Conservation (phyloP, 805 yeast genomes). For the Metschnikowia reukaufii region DNA sequence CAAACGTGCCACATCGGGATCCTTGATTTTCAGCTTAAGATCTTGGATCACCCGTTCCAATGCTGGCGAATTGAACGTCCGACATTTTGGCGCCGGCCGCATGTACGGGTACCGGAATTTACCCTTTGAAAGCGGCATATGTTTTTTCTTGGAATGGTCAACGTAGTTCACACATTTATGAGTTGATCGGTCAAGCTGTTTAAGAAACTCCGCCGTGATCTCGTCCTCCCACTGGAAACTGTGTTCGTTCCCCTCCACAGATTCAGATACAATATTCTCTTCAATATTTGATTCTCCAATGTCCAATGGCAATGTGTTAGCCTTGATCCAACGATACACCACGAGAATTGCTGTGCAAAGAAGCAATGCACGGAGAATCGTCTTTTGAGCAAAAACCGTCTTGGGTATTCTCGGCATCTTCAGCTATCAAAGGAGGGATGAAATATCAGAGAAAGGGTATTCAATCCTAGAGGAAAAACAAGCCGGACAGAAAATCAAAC, state of each 20-base stretch:
- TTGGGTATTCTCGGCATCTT: constrained; percentile 2
- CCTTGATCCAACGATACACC: constrained; percentile 2
- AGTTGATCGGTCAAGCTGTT: constrained; percentile 20
- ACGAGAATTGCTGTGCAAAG: constrained; percentile 1
- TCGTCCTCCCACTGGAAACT: constrained; percentile 8
- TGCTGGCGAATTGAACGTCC: constrained; percentile 64
- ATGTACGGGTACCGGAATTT: constrained; percentile 60
- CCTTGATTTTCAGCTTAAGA: constrained; percentile 48
- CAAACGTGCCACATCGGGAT: constrained; percentile 68
- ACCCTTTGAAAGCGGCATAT: constrained; percentile 61
- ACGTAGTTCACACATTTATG: constrained; percentile 60
- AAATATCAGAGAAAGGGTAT: not conserved
- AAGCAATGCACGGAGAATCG: constrained; percentile 1
- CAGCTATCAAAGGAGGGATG: not conserved
- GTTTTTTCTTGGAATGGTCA: constrained; percentile 54
- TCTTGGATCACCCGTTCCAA: constrained; percentile 62
- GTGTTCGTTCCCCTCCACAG: not conserved
- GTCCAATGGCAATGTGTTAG: not conserved
- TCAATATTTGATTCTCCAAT: too few relatives aligned
- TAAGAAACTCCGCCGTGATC: constrained; percentile 18
- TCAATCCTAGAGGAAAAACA: not conserved
- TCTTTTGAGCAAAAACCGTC: not conserved
- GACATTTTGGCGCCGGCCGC: constrained; percentile 70
- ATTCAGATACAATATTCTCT: not conserved
- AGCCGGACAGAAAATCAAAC: not conserved